Evolutionary conservation across 495 filamentous ascomycete species (phyloP).

Genomic region (Talaromyces wortmannii): DNA sequence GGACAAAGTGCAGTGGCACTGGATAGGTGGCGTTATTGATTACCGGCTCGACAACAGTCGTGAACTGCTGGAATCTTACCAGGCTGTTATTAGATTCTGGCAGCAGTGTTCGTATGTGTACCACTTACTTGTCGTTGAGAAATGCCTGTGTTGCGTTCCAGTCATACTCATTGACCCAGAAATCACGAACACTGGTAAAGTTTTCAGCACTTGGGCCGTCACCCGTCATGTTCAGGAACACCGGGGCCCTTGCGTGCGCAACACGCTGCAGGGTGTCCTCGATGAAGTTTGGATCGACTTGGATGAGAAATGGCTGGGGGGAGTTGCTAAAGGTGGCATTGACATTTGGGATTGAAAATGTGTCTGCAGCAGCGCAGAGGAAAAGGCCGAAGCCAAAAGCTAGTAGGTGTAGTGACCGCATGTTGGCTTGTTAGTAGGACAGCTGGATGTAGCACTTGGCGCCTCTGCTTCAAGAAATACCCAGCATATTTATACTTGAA

Average conservation of each 20-base stretch:
- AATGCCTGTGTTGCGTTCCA: neutral
- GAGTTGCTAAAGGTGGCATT: neutral
- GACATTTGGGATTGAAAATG: neutral
- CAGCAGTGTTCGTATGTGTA: neutral
- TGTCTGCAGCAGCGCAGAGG: neutral
- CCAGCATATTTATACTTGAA: too few species aligned
- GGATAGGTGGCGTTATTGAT: neutral
- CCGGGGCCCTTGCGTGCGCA: neutral
- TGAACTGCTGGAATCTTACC: neutral
- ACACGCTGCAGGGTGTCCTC: neutral
- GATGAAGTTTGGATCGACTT: neutral
- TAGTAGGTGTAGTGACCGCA: neutral
- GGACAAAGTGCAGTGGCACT: conserved; percentile 14
- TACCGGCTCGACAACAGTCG: neutral
- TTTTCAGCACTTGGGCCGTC: neutral
- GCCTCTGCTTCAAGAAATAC: too few species aligned
- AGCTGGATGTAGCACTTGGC: too few species aligned
- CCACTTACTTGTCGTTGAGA: conserved; percentile 1
- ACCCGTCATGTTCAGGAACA: conserved; percentile 19
- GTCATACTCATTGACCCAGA: conserved; percentile 4
- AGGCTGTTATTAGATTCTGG: conserved; percentile 1
- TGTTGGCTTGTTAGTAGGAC: too few species aligned
- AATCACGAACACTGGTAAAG: conserved; percentile 1
- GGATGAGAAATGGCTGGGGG: neutral
- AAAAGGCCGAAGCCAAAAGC: neutral